Evolutionary conservation across 192 early-diverging fungal species (phyloP), one percentile per base, ranked within the genome.

Genomic region (Allomyces macrogynus): DNA sequence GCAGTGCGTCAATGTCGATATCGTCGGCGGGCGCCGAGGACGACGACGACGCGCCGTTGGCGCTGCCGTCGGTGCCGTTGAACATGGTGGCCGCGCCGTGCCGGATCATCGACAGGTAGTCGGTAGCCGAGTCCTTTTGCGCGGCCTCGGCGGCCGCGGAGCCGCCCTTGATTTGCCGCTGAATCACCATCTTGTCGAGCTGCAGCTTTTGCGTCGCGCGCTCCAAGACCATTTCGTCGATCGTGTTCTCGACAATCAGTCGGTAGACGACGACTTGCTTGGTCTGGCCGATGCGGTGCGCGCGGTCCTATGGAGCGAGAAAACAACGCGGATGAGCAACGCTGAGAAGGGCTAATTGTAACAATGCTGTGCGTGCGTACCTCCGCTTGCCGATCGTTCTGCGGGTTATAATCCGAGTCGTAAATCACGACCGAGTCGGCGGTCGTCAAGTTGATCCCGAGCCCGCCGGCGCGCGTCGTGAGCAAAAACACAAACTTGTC

Each of bases 261-360:
- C 95, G 77, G 72, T 90, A 99, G 18, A 99, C 91, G 63, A 88
- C 80, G 27, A 99, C 95, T 72, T 99, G 93, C 75, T 97, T 97
- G 42, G 86, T 99, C 70, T 99, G 95, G 7, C 95, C 95, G 63
- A 99, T 99, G 73, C 95, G 90, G 78, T 99, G 95, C 9, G 95
- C 95, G 62, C 95, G 89, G 75, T 99, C 95, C 80, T 93, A 89
- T 23, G 92, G 32, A 8, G 7, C 49, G 65, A 72, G 25, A 1
- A 71, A 25, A 8, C 12, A 14, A 42, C 8, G 57, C 12, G 23
- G 0, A 25, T 43, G 24, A 22, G 16, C 68, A 54, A 62, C 23
- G 60, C 0, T 8, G 24, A 68, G 14, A 0, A 60, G 0, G 18
- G 10, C 32, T 4, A 26, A 62, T 62, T 5, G 12, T 22, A 9